These are phyloP conservation scores for Phaeosphaeriaceae sp. DNA, from an alignment of 2,329 filamentous ascomycete species.

Conservation along the genomic window DNA sequence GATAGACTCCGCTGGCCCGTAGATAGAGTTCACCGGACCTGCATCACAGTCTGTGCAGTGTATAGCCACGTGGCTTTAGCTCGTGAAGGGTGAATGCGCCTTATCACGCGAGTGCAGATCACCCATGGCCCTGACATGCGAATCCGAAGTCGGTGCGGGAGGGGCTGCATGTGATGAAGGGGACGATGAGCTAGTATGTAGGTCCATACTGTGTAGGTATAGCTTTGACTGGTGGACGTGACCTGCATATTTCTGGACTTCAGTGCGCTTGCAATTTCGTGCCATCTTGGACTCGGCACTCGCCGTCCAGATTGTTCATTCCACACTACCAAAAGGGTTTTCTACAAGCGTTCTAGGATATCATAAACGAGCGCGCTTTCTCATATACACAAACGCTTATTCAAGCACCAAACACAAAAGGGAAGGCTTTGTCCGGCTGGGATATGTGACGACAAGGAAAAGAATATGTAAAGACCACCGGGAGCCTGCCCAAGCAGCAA, in stretches of 20 bases:
- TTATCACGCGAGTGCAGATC: background rate
- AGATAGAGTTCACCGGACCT: background rate
- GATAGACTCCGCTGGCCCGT: constrained; percentile 11
- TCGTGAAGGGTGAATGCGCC: background rate
- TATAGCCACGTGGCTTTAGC: background rate
- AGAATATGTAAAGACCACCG: constrained; percentile 16
- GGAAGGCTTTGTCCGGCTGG: background rate
- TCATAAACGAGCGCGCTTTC: constrained; percentile 1
- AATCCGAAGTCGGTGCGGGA: background rate
- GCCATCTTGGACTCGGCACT: constrained; percentile 1
- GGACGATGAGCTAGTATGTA: background rate
- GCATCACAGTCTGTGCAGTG: constrained; percentile 6
- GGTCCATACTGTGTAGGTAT: too few species aligned
- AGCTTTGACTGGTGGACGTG: background rate
- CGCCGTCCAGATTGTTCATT: background rate
- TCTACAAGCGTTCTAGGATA: constrained; percentile 9
- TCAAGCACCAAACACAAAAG: background rate
- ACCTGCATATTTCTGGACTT: background rate
- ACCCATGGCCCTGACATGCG: background rate
- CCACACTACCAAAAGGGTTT: background rate
- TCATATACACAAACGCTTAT: constrained; percentile 1
- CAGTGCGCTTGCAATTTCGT: background rate
- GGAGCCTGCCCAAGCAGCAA: constrained; percentile 33
- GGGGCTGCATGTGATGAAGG: background rate
- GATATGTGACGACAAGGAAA: background rate